Conservation (phyloP, 805 yeast genomes). For the Candida pseudofarinosa region DNA sequence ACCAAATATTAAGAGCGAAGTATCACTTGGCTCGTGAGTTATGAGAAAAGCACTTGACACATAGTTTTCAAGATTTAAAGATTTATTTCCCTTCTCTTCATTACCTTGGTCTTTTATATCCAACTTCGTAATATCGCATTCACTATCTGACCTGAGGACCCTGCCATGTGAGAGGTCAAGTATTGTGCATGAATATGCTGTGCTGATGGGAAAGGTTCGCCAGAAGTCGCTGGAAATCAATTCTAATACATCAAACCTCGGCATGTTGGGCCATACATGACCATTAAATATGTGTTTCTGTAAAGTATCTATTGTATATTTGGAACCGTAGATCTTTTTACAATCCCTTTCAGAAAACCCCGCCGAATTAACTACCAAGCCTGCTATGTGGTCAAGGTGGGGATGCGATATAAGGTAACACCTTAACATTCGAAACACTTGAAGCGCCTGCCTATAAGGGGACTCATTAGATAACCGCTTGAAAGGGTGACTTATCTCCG, state of each 20-base stretch:
- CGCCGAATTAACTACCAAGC: constrained; percentile 70
- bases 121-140: background rate
- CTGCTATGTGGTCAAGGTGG: constrained; percentile 77
- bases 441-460: constrained; percentile 25
- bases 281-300: constrained; percentile 65
- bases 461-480: constrained; percentile 11
- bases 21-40: constrained; percentile 24
- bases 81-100: background rate
- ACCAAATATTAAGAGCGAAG: constrained; percentile 64
- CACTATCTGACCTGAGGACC: background rate
- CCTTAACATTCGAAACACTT: constrained; percentile 32
- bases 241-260: constrained; percentile 24
- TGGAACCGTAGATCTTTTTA: constrained; percentile 52
- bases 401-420: constrained; percentile 69
- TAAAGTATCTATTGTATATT: constrained; percentile 49
- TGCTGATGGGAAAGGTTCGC: constrained; percentile 12
- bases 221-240: constrained; percentile 14
- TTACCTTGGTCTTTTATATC: background rate
- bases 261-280: constrained; percentile 73
- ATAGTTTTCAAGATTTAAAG: background rate
- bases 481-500: constrained; percentile 24
- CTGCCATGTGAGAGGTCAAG: constrained; percentile 9
- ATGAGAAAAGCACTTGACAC: constrained; percentile 55
- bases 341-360: constrained; percentile 27
- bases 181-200: constrained; percentile 11